These are phyloP conservation scores for Pseudoneurospora amorphoporcata DNA, from an alignment of 495 filamentous ascomycete species.

Conservation along the genomic window DNA sequence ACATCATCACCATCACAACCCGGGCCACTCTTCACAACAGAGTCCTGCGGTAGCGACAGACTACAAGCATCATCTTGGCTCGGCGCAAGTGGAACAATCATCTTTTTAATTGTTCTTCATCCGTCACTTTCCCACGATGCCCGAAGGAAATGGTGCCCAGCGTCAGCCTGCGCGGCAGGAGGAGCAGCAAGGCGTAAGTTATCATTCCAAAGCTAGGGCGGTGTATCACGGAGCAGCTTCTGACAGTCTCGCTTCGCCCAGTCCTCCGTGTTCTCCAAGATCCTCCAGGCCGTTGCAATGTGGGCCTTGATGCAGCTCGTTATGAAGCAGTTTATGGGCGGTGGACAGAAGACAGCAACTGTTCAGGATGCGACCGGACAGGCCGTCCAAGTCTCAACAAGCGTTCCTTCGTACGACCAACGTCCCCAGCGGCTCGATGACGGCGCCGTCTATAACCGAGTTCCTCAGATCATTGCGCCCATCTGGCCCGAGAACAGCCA, in stretches of 20 bases:
- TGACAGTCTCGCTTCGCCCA: constrained; percentile 9
- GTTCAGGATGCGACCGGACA: constrained; percentile 39
- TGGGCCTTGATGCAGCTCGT: constrained; percentile 38
- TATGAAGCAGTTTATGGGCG: constrained; percentile 38
- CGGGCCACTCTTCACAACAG: background rate
- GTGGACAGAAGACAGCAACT: constrained; percentile 32
- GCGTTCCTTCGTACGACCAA: constrained; percentile 55
- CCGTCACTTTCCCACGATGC: constrained; percentile 21
- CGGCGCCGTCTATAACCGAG: constrained; percentile 54
- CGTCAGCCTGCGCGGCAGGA: constrained; percentile 18
- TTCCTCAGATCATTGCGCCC: constrained; percentile 70
- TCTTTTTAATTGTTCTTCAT: background rate
- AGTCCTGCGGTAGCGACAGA: background rate
- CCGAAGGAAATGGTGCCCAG: constrained; percentile 21
- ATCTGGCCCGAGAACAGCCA: constrained; percentile 75
- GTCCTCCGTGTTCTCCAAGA: constrained; percentile 27
- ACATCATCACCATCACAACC: background rate
- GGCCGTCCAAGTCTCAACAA: constrained; percentile 31
- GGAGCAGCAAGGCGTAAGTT: constrained; percentile 29
- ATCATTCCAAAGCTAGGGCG: background rate
- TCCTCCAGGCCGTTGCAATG: constrained; percentile 30
- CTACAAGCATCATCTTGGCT: background rate
- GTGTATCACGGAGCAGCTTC: background rate
- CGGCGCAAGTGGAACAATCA: background rate
- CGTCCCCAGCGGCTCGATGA: constrained; percentile 49